A percentile compares a stretch with the other conserved stretches of the same genome.
Conservation (phyloP, 2,329 filamentous ascomycete species). For the Chaetomium sp. region DNA sequence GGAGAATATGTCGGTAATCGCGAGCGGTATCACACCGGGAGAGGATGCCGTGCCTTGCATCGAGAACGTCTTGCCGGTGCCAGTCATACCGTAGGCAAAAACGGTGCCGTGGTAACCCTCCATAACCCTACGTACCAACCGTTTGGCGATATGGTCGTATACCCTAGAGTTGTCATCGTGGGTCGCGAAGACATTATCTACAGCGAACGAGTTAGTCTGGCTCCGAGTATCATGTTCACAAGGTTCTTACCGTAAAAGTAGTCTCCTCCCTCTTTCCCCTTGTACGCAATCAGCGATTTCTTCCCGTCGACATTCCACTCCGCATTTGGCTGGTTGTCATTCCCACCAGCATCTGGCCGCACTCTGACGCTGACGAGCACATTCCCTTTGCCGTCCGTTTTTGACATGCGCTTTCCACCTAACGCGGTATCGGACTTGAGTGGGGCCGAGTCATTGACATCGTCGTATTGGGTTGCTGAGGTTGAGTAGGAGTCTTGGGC, state of each 20-base stretch:
- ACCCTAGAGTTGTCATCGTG: constrained; percentile 93
- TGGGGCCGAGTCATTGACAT: constrained; percentile 61
- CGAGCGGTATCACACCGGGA: constrained; percentile 93
- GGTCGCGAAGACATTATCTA: constrained; percentile 95
- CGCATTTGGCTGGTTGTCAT: constrained; percentile 65
- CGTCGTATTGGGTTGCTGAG: constrained; percentile 85
- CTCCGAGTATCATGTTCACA: constrained; percentile 22
- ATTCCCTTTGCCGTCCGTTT: constrained; percentile 82
- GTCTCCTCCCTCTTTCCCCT: constrained; percentile 87
- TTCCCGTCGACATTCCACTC: constrained; percentile 94
- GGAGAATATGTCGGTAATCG: constrained; percentile 98
- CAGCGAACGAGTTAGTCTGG: constrained; percentile 26
- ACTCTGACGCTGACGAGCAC: constrained; percentile 95
- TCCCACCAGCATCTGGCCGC: constrained; percentile 74
- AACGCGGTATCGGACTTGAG: constrained; percentile 39
- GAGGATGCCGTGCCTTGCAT: constrained; percentile 98
- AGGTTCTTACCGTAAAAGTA: constrained; percentile 78
- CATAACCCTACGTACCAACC: constrained; percentile 94
- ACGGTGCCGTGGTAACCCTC: constrained; percentile 98
- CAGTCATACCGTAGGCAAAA: constrained; percentile 98
- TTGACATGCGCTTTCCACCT: constrained; percentile 53
- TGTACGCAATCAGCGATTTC: constrained; percentile 77
- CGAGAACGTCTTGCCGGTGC: constrained; percentile 97
- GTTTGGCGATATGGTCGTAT: constrained; percentile 92
- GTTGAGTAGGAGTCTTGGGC: constrained; percentile 91